phyloP scores from a whole-genome alignment of 768 basidiomycete genomes.

The Amanita exitialis region DNA sequence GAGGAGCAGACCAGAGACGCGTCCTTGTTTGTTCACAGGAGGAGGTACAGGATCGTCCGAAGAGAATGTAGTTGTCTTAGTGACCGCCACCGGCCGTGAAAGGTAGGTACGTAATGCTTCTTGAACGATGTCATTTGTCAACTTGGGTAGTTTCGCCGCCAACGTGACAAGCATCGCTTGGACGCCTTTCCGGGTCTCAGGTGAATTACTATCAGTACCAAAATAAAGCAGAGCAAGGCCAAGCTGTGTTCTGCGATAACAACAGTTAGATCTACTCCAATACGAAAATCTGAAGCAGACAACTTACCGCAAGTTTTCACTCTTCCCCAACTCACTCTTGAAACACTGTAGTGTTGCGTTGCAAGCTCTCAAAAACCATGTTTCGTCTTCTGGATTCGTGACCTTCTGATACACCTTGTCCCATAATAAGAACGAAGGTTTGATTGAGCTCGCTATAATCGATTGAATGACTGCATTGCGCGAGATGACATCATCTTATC shows the following conservation, averaged over 20 bases:
- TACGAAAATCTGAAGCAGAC: neutral
- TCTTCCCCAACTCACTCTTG: conserved; percentile 39
- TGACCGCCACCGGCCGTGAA: conserved; percentile 21
- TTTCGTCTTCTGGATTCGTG: conserved; percentile 48
- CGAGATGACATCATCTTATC: conserved; percentile 33
- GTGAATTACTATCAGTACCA: conserved; percentile 45
- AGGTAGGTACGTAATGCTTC: conserved; percentile 48
- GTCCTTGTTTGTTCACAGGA: conserved; percentile 37
- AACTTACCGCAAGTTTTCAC: conserved; percentile 44
- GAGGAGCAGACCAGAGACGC: conserved; percentile 43
- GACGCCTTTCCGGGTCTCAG: conserved; percentile 41
- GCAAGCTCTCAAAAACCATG: conserved; percentile 66
- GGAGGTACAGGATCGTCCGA: conserved; percentile 21
- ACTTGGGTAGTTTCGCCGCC: conserved; percentile 29
- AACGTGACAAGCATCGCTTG: conserved; percentile 30
- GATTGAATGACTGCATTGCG: conserved; percentile 37
- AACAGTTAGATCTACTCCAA: no score
- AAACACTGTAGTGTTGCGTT: conserved; percentile 40
- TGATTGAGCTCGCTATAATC: conserved; percentile 39
- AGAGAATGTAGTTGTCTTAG: conserved; percentile 16
- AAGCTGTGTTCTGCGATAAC: conserved; percentile 37
- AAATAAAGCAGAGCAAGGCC: conserved; percentile 65
- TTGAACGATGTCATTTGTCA: conserved; percentile 41
- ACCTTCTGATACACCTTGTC: conserved; percentile 81
- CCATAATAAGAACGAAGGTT: conserved; percentile 81